phyloP scores from a whole-genome alignment of 768 basidiomycete genomes.

The Sistotremastrum suecicum region DNA sequence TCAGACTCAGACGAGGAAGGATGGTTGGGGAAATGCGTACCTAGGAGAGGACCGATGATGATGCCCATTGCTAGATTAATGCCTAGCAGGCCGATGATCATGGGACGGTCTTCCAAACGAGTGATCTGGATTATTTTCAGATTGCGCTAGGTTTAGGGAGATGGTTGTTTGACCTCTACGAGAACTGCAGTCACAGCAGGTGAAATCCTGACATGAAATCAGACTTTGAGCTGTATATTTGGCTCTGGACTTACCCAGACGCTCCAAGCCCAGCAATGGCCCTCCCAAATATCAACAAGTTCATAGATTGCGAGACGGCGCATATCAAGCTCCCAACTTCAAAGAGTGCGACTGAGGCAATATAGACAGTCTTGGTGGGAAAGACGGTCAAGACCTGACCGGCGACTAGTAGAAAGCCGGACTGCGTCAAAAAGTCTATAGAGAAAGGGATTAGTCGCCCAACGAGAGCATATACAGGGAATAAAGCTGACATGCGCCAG shows the following conservation, averaged over 20 bases:
- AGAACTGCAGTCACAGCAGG: too few species aligned
- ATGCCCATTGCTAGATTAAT: too few species aligned
- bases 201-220: too few species aligned
- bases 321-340: constrained; percentile 32
- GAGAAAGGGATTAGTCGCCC: constrained; percentile 4
- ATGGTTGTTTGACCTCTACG: too few species aligned
- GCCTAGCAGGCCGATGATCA: too few species aligned
- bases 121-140: too few species aligned
- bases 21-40: too few species aligned
- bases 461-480: constrained; percentile 2
- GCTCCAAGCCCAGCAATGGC: constrained; percentile 32
- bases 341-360: constrained; percentile 18
- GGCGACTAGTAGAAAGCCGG: constrained; percentile 15
- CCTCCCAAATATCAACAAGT: constrained; percentile 25
- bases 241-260: constrained; percentile 19
- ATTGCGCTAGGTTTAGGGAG: too few species aligned
- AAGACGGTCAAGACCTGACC: constrained; percentile 18
- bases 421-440: constrained; percentile 15
- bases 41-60: too few species aligned
- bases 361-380: constrained; percentile 18
- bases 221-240: too few species aligned
- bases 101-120: too few species aligned
- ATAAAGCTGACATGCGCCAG: constrained; percentile 5
- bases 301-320: constrained; percentile 19
- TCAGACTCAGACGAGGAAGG: too few species aligned